A percentile compares a stretch with the other conserved stretches of the same genome.
Evolutionary conservation across 1,284 basidiomycete genomes (phyloP).

Genomic region (Austroboletus olivaceoglutinosus): DNA sequence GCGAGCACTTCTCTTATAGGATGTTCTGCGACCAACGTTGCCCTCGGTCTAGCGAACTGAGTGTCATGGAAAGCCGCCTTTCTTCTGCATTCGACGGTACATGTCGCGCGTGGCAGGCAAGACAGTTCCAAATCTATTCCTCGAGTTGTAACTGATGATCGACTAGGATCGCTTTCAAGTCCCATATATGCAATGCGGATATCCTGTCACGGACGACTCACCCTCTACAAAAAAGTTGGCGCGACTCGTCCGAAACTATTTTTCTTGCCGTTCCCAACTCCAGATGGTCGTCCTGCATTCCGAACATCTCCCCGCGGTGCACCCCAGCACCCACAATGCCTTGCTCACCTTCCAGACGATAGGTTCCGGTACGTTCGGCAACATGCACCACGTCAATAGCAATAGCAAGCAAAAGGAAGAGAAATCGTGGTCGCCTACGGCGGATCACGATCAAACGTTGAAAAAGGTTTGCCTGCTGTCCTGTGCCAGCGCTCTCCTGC

Average conservation of each 20-base stretch:
- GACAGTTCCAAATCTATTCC: background rate
- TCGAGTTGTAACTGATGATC: background rate
- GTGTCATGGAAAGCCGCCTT: slow-evolving; percentile 33
- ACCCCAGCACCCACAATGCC: slow-evolving; percentile 40
- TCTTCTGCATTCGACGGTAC: slow-evolving; percentile 38
- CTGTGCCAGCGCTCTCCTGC: too few species aligned
- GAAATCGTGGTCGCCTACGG: background rate
- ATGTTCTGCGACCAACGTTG: background rate
- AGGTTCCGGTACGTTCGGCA: slow-evolving; percentile 14
- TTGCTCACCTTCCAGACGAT: slow-evolving; percentile 22
- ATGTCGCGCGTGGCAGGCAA: slow-evolving; percentile 34
- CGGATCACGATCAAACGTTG: background rate
- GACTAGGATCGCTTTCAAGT: slow-evolving; percentile 38
- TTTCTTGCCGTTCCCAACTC: slow-evolving; percentile 14
- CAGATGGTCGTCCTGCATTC: slow-evolving; percentile 26
- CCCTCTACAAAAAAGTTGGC: slow-evolving; percentile 30
- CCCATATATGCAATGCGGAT: slow-evolving; percentile 48
- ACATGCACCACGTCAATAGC: slow-evolving; percentile 2
- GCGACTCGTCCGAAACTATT: slow-evolving; percentile 26
- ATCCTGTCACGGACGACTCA: slow-evolving; percentile 37
- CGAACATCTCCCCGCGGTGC: slow-evolving; percentile 37
- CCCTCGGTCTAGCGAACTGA: slow-evolving; percentile 30
- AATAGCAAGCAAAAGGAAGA: slow-evolving; percentile 3
- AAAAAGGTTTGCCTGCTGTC: too few species aligned
- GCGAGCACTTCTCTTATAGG: slow-evolving; percentile 22